phyloP scores from a whole-genome alignment of 257 asterid genomes.

The Anisodus acutangulus region DNA sequence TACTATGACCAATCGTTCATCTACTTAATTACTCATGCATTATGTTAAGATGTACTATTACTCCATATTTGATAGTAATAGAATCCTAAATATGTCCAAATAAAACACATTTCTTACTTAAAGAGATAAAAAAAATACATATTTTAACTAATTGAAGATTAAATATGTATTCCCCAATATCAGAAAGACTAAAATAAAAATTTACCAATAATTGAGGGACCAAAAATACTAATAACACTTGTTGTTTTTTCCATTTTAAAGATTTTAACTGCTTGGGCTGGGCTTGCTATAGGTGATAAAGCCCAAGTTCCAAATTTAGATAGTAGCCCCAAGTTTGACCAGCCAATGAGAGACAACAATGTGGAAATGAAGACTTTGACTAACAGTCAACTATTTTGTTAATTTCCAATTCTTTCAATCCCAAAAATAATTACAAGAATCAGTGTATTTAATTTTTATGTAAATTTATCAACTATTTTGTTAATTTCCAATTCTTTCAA shows the following conservation, averaged over 20 bases:
- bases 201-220: not conserved
- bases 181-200: not conserved
- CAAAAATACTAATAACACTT: not conserved
- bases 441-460: too few species aligned
- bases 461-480: too few species aligned
- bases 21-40: not conserved
- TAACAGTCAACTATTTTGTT: not conserved
- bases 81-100: not conserved
- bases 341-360: conserved; percentile 17
- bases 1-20: not conserved
- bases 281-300: not conserved
- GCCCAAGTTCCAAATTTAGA: not conserved
- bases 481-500: not conserved
- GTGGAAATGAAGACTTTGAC: conserved; percentile 31
- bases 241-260: not conserved
- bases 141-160: not conserved
- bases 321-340: conserved; percentile 33
- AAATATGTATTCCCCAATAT: not conserved
- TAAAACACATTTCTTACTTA: not conserved
- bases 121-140: not conserved
- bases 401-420: not conserved
- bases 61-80: too few species aligned
- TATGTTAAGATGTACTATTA: not conserved
- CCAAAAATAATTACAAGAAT: not conserved
- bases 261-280: not conserved